Evolutionary conservation across 2,329 filamentous ascomycete species (phyloP), one percentile per base, ranked within the genome.

Genomic region (Bipolaris bicolor): DNA sequence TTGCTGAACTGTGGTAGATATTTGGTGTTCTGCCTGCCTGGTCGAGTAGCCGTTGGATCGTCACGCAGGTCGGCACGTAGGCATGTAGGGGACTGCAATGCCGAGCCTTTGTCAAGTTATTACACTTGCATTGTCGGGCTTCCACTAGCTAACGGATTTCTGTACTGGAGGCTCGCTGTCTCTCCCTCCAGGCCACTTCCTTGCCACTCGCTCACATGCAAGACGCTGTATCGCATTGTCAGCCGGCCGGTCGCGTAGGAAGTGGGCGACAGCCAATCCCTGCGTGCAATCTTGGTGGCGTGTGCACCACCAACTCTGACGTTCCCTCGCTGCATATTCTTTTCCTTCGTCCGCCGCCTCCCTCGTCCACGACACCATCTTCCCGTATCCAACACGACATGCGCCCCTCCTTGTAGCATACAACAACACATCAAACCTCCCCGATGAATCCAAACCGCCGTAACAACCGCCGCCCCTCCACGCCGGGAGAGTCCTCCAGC

Each of bases 371-470:
- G 18, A 54, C 49, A 52, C 16, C 29, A 29, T n/a, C 52, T 49
- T 36, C 46, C 47, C 49, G 31, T 44, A 37, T 53, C 52, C 43
- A 37, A 49, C 63, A 61, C 75, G 71, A 74, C 60, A 77, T 76
- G 73, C 70, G 46, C 59, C 34, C 52, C 51, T 53, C 40, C 59
- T 60, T 52, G 51, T 52, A 45, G 54, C 65, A 50, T 62, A 63
- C 56, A 56, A 55, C 36, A 55, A 41, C 54, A 54, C 36, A 56
- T 43, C 39, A 55, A 62, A 55, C 24, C 45, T 52, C 58, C 57
- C 34, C 63, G 64, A 76, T 76, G 72, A 69, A 66, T 65, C 61
- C 67, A 55, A 63, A 73, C 47, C 64, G 69, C 52, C 60, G 55
- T 52, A 53, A 59, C 61, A 54, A 67, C 43, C 57, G 58, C 49